Conservation (phyloP, 257 asterid genomes). For the Fraxinus americana region DNA sequence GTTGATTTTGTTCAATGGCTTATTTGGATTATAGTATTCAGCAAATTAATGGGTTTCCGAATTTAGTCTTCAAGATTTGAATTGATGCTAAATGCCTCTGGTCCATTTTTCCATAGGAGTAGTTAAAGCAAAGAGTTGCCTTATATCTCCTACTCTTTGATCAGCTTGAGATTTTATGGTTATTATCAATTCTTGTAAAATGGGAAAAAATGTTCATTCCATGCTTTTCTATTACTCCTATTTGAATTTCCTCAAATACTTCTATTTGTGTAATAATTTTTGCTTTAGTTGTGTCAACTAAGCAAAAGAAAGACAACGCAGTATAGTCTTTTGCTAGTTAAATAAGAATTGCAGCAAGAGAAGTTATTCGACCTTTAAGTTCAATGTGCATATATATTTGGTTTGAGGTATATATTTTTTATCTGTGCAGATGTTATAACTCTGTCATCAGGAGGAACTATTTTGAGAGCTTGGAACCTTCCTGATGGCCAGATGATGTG, state of each 20-base stretch:
- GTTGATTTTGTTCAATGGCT: background rate
- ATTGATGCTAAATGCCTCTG: slow-evolving; percentile 8
- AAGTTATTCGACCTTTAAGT: background rate
- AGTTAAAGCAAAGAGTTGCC: background rate
- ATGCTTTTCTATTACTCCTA: no score
- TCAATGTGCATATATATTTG: slow-evolving; percentile 15
- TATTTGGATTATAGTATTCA: slow-evolving; percentile 19
- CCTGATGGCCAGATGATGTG: slow-evolving; percentile 99
- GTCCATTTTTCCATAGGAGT: background rate
- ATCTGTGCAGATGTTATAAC: slow-evolving; percentile 75
- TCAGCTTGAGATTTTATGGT: slow-evolving; percentile 2
- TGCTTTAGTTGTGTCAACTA: background rate
- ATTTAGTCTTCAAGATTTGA: background rate
- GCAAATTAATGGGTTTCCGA: background rate
- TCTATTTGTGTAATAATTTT: no score
- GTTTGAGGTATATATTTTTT: slow-evolving; percentile 12
- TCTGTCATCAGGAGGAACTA: slow-evolving; percentile 81
- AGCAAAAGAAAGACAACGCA: background rate
- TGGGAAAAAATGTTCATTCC: no score
- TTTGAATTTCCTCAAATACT: no score
- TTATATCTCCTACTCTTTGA: slow-evolving; percentile 3
- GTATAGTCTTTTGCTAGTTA: background rate
- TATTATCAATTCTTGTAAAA: no score
- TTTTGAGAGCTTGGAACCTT: slow-evolving; percentile 97
- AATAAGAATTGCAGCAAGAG: background rate